Evolutionary conservation across 2,329 filamentous ascomycete genomes (phyloP).

Genomic region (Seiridium unicorne): DNA sequence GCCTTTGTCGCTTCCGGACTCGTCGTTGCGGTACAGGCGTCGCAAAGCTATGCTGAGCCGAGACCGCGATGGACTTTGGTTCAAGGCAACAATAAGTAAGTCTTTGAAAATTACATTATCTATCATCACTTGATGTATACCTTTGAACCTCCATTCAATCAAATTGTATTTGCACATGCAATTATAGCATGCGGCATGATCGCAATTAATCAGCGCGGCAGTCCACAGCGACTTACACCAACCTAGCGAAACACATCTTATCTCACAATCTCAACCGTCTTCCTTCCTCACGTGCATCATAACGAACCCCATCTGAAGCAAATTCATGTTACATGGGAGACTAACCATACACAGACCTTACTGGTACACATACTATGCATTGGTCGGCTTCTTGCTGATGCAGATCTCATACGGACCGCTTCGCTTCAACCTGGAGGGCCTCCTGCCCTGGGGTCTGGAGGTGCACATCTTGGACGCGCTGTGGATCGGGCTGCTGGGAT

Average conservation of each 20-base stretch:
- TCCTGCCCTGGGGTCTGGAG: slow-evolving; percentile 29
- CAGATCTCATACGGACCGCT: slow-evolving; percentile 17
- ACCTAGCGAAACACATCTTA: background rate
- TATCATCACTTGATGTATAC: background rate
- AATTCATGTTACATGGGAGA: background rate
- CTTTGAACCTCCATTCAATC: background rate
- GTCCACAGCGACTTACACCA: background rate
- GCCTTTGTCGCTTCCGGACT: slow-evolving; percentile 15
- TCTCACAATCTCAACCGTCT: background rate
- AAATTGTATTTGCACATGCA: background rate
- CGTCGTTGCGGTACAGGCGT: slow-evolving; percentile 14
- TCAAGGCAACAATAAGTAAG: slow-evolving; percentile 12
- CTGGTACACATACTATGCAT: slow-evolving; percentile 19
- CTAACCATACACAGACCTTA: slow-evolving; percentile 12
- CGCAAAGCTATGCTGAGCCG: slow-evolving; percentile 15
- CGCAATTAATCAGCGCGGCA: too few species aligned
- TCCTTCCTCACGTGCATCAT: too few species aligned
- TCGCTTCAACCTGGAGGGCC: slow-evolving; percentile 11
- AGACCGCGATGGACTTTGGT: slow-evolving; percentile 14
- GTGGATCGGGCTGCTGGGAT: slow-evolving; percentile 44
- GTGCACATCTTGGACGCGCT: slow-evolving; percentile 42
- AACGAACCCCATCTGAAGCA: too few species aligned
- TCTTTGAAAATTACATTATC: background rate
- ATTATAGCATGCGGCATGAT: too few species aligned
- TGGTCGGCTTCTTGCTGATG: slow-evolving; percentile 16